Base-by-base conservation (phyloP, 257 asterid genomes). In the Dorcoceras hygrometricum region DNA sequence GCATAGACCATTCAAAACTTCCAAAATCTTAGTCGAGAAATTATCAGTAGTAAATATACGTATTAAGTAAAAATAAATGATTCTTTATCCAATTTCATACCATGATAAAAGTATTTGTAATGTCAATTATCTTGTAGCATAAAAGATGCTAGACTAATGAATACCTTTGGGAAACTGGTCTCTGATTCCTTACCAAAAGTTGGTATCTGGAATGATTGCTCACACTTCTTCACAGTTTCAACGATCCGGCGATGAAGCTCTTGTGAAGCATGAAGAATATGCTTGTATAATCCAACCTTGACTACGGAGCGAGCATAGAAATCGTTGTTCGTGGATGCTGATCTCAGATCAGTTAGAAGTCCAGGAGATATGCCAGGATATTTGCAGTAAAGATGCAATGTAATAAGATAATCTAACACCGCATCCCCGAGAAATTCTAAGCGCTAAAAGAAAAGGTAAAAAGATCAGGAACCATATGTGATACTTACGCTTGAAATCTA, bases 351-450 rank as follows among this genome's bases (percentile, higher is more conserved):
- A 1, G 98, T 92, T 46, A 92, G 78, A 27, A 82, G 67, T 12
- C 93, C 96, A 0, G 97, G 97, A 48, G 96, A 81, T 4, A 84
- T 67, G 26, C 83, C 86, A 0, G 90, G 93, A 74, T 87, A 66
- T 53, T 78, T 70, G 5, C 46, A 28, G 71, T 83, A 92, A 5
- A 89, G 87, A 68, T 89, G 79, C 62, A 63, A 36, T 0, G 97
- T 87, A 9, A 92, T 81, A 0, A 84, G 69, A 67, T 86, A 87
- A 73, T 92, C 98, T 0, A 89, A 76, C 71, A 89, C 89, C 0
- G 97, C 91, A 75, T 92, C 98, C 59, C 98, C 98, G 23, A 92
- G 92, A 79, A 80, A 92, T 69, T 92, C 97, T 68, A 92, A 77
- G 5, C 97, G 86, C 96, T 89, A 72, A 68, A 80, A 2, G 65